phyloP scores from a whole-genome alignment of 169 alveolate genomes.

The Eimeria acervulina region DNA sequence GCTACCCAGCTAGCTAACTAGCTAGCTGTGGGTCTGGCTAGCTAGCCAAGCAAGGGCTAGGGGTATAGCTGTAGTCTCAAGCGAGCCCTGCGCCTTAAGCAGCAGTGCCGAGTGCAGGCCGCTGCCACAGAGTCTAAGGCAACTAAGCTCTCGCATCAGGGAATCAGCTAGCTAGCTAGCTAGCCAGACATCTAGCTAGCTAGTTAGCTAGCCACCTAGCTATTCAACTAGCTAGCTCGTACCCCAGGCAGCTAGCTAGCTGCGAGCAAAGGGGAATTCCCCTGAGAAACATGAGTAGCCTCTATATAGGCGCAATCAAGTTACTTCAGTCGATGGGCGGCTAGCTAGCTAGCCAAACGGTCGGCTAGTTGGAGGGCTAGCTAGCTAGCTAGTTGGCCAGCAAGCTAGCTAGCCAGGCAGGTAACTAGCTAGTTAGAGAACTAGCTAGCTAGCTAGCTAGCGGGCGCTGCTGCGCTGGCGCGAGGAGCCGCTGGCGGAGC shows the following conservation, averaged over 20 bases:
- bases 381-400: slow-evolving; percentile 8
- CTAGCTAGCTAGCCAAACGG: too few species aligned
- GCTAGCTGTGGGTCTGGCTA: not conserved
- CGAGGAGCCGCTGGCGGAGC: slow-evolving; percentile 24
- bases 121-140: not conserved
- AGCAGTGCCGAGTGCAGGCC: not conserved
- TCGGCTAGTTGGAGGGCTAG: not conserved
- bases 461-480: slow-evolving; percentile 56
- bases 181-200: not conserved
- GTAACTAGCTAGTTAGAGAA: not conserved
- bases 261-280: not conserved
- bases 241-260: not conserved
- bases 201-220: slow-evolving; percentile 19
- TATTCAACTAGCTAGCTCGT: not conserved
- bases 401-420: not conserved
- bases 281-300: not conserved
- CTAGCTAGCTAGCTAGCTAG: slow-evolving; percentile 48
- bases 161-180: not conserved
- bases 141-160: not conserved
- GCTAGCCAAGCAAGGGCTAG: too few species aligned
- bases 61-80: too few species aligned
- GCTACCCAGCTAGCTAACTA: slow-evolving; percentile 8
- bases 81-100: too few species aligned
- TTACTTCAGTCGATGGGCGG: not conserved
- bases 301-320: not conserved